Evolutionary conservation across 805 yeast species (phyloP).

Genomic region (Ascoidea tarda): DNA sequence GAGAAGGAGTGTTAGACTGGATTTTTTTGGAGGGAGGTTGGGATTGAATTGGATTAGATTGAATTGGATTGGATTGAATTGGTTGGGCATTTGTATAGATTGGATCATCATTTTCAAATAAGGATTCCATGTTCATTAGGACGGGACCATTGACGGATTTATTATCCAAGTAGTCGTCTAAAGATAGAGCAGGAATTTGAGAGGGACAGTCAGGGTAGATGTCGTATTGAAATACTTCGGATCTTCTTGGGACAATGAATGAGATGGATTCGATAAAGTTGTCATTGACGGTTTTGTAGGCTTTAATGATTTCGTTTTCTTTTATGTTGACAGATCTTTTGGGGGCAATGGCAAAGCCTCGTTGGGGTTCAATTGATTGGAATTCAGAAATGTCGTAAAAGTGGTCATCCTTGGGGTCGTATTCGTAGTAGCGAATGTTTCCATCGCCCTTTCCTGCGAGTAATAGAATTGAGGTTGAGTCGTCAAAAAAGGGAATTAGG

Average conservation of each 20-base stretch:
- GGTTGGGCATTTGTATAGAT: conserved; percentile 22
- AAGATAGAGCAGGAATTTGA: conserved; percentile 58
- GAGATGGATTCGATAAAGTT: conserved; percentile 78
- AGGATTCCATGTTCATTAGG: conserved; percentile 55
- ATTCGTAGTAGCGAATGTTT: conserved; percentile 88
- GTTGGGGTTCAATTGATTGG: conserved; percentile 82
- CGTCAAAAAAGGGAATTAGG: conserved; percentile 82
- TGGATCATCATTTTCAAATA: conserved; percentile 66
- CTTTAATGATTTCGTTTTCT: conserved; percentile 73
- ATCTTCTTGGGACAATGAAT: conserved; percentile 85
- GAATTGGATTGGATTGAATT: too few relatives aligned
- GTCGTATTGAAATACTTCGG: conserved; percentile 86
- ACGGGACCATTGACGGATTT: conserved; percentile 74
- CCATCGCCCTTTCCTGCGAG: conserved; percentile 98
- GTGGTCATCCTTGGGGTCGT: conserved; percentile 52
- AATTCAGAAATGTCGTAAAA: conserved; percentile 79
- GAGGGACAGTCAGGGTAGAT: conserved; percentile 89
- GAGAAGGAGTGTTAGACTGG: background rate
- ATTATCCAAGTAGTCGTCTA: conserved; percentile 72
- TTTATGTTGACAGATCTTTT: conserved; percentile 64
- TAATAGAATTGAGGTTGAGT: conserved; percentile 63
- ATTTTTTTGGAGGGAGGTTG: conserved; percentile 1
- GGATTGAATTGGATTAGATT: conserved; percentile 9
- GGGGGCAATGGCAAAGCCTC: conserved; percentile 90
- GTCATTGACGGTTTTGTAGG: conserved; percentile 83